Conservation (phyloP, 108 stramenopile genomes). For the Epipyxis sp. region DNA sequence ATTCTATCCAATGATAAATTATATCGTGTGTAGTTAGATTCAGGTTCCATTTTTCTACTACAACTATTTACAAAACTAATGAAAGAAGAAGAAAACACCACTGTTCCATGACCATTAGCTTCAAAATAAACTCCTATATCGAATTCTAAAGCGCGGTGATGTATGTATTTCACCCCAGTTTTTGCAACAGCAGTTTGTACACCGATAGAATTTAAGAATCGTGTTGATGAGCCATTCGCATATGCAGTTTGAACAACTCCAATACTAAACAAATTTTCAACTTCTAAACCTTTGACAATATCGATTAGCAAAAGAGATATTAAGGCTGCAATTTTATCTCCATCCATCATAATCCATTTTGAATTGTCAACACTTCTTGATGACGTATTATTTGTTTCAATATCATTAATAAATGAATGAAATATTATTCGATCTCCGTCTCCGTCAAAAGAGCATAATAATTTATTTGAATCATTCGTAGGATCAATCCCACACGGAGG, state of each 20-base stretch:
- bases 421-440: conserved; percentile 98
- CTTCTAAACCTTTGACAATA: conserved; percentile 44
- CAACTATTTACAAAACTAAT: too few relatives aligned
- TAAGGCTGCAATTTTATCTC: conserved; percentile 90
- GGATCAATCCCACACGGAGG: conserved; percentile 50
- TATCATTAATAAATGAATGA: conserved; percentile 59
- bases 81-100: conserved; percentile 72
- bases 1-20: conserved; percentile 5
- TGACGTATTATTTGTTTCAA: conserved; percentile 22
- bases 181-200: conserved; percentile 66
- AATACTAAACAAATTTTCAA: conserved; percentile 53
- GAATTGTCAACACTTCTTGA: background rate
- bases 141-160: conserved; percentile 81
- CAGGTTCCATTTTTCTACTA: conserved; percentile 29
- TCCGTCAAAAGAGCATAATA: conserved; percentile 77
- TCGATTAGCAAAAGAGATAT: conserved; percentile 73
- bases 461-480: background rate
- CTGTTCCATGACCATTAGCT: conserved; percentile 98
- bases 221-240: conserved; percentile 91
- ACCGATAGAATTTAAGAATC: conserved; percentile 59
- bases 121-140: conserved; percentile 99
- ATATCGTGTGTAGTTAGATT: conserved; percentile 13
- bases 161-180: conserved; percentile 96
- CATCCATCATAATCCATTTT: conserved; percentile 76
- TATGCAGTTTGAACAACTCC: conserved; percentile 99